phyloP scores from a whole-genome alignment of 1,284 basidiomycete genomes.

The Sporisorium sorghi region DNA sequence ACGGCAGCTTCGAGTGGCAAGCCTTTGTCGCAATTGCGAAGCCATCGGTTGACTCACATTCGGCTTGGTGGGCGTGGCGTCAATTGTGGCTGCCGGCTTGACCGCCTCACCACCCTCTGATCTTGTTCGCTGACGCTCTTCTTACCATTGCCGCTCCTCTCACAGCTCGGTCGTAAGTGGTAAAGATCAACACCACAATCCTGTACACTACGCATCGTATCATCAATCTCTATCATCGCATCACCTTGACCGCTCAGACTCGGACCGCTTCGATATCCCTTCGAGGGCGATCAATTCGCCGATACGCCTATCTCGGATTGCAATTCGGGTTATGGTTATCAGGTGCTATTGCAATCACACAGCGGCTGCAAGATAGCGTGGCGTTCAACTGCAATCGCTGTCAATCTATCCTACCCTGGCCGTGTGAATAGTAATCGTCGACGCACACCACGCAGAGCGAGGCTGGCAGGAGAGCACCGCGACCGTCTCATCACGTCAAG shows the following conservation, averaged over 20 bases:
- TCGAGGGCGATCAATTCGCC: neutral
- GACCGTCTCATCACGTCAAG: too few species aligned
- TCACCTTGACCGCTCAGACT: neutral
- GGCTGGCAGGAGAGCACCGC: too few species aligned
- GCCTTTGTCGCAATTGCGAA: too few species aligned
- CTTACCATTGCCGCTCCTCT: neutral
- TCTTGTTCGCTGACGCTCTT: neutral
- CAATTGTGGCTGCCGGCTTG: neutral
- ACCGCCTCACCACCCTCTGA: neutral
- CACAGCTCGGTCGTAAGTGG: constrained; percentile 43
- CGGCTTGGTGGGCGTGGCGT: too few species aligned
- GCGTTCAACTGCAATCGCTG: too few species aligned
- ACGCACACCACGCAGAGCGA: too few species aligned
- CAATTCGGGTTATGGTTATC: too few species aligned
- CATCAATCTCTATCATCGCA: neutral
- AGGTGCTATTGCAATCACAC: too few species aligned
- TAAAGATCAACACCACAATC: constrained; percentile 1
- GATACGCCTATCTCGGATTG: neutral
- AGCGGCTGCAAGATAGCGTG: too few species aligned
- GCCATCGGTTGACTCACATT: too few species aligned
- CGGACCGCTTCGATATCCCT: neutral
- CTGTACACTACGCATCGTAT: constrained; percentile 3
- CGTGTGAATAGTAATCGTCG: too few species aligned
- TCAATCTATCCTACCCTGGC: too few species aligned
- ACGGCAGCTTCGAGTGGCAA: neutral